These are phyloP conservation scores for Leccinum arenicola DNA, from an alignment of 768 basidiomycete genomes.

Conservation along the genomic window DNA sequence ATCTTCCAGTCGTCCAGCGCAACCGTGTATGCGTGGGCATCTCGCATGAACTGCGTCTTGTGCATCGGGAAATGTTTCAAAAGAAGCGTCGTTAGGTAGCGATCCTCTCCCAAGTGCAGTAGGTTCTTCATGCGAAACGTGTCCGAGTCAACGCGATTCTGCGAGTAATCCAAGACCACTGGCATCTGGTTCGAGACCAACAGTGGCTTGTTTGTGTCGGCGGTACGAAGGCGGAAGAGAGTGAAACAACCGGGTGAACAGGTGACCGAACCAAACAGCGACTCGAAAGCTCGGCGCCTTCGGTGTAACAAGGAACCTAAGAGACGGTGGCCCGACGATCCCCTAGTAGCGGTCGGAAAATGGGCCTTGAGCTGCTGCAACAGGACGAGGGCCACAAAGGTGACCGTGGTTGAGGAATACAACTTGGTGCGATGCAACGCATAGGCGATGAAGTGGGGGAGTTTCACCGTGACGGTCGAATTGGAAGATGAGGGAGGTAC, in stretches of 20 bases:
- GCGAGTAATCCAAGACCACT: slow-evolving; percentile 89
- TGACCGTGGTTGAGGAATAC: slow-evolving; percentile 43
- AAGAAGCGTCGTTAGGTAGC: slow-evolving; percentile 92
- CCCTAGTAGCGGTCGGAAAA: slow-evolving; percentile 67
- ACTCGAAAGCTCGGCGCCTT: slow-evolving; percentile 98
- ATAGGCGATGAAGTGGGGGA: slow-evolving; percentile 66
- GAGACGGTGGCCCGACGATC: slow-evolving; percentile 55
- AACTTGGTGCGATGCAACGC: slow-evolving; percentile 66
- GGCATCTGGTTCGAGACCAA: slow-evolving; percentile 90
- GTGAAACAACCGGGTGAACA: slow-evolving; percentile 99
- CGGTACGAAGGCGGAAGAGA: slow-evolving; percentile 89
- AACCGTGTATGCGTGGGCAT: slow-evolving; percentile 91
- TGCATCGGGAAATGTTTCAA: slow-evolving; percentile 92
- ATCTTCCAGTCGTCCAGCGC: slow-evolving; percentile 96
- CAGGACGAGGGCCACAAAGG: slow-evolving; percentile 40
- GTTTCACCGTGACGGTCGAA: slow-evolving; percentile 22
- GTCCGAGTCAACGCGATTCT: slow-evolving; percentile 94
- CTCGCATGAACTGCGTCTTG: slow-evolving; percentile 95
- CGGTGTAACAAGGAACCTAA: no score
- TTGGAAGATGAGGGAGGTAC: slow-evolving; percentile 50
- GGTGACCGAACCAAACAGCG: slow-evolving; percentile 94
- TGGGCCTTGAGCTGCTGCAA: slow-evolving; percentile 65
- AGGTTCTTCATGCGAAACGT: slow-evolving; percentile 99
- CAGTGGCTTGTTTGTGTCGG: slow-evolving; percentile 94
- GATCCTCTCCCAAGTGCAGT: slow-evolving; percentile 97